phyloP scores from a whole-genome alignment of 441 rosid species.

The Brassica hybrid region DNA sequence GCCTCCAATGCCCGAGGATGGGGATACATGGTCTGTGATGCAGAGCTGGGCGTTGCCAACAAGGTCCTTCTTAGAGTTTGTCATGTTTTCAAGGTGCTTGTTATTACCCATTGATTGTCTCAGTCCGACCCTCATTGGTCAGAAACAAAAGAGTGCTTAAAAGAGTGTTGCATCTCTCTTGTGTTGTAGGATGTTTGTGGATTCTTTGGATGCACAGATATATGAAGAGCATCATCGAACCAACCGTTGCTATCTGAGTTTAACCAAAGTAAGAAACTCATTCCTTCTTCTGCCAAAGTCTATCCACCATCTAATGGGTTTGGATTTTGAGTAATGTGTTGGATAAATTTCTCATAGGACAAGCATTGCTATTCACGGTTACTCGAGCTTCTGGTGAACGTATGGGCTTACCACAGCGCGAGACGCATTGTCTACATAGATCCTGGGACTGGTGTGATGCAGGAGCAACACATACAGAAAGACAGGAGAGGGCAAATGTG shows the following conservation, averaged over 20 bases:
- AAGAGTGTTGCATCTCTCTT: background rate
- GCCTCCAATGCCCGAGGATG: conserved; percentile 91
- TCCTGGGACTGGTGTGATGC: conserved; percentile 74
- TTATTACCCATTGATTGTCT: conserved; percentile 14
- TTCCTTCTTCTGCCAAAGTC: conserved; percentile 18
- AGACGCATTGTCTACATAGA: conserved; percentile 79
- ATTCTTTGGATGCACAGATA: conserved; percentile 87
- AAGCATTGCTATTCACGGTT: conserved; percentile 85
- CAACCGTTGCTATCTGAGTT: conserved; percentile 78
- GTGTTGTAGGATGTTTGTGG: conserved; percentile 84
- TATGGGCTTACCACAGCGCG: conserved; percentile 97
- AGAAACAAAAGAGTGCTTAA: background rate
- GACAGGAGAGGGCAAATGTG: conserved; percentile 53
- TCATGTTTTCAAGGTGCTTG: conserved; percentile 88
- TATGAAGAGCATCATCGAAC: conserved; percentile 80
- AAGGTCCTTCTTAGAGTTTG: conserved; percentile 92
- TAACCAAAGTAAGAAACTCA: conserved; percentile 63
- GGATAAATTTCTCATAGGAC: conserved; percentile 58
- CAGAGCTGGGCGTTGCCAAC: conserved; percentile 96
- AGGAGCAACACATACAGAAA: conserved; percentile 75
- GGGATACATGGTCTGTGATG: conserved; percentile 96
- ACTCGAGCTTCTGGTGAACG: conserved; percentile 90
- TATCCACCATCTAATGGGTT: background rate
- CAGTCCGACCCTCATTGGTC: background rate
- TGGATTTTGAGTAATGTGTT: conserved; percentile 19